Evolutionary conservation across 2,329 filamentous ascomycete species (phyloP), one percentile per base, ranked within the genome.

Genomic region (Colletotrichum nymphaeae): DNA sequence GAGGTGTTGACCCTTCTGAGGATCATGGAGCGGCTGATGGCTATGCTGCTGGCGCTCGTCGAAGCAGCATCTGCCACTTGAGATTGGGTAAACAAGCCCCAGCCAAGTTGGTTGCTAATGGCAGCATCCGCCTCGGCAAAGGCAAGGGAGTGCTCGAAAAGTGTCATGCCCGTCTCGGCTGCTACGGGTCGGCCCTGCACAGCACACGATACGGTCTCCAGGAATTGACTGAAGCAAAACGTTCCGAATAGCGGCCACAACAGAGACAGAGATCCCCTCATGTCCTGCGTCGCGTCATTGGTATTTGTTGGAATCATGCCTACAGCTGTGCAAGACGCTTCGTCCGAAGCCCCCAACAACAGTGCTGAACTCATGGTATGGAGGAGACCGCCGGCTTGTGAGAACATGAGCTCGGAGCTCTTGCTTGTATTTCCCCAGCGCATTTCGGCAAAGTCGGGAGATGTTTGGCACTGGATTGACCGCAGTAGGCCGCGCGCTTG

Each of bases 101-200:
- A 90, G 14, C 93, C 93, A 16, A 98, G 89, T 63, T 95, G 93
- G 76, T 92, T 94, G 77, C 92, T 92, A 58, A 98, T 92, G 75
- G 95, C 93, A 35, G 94, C 93, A 81, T 99, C 97, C 9, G 96
- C 96, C 82, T 99, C 97, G 12, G 96, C 95, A 84, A 98, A 99
- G 2, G 96, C 96, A 9, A 99, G 87, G 0, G 95, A 98, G 79
- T 98, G 95, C 81, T 99, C 97, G 78, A 98, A 98, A 2, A 98
- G 89, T 0, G 95, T 98, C 94, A 98, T 98, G 22, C 95, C 95
- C 1, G 95, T 97, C 83, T 98, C 97, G 0, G 94, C 93, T 75
- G 93, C 90, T 0, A 94, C 90, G 2, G 91, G 89, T 2, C 93
- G 91, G 37, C 96, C 96, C 81, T 98, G 95, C 7, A 98, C 88